phyloP scores from a whole-genome alignment of 2,329 filamentous ascomycete genomes.

The Talaromyces sp. region DNA sequence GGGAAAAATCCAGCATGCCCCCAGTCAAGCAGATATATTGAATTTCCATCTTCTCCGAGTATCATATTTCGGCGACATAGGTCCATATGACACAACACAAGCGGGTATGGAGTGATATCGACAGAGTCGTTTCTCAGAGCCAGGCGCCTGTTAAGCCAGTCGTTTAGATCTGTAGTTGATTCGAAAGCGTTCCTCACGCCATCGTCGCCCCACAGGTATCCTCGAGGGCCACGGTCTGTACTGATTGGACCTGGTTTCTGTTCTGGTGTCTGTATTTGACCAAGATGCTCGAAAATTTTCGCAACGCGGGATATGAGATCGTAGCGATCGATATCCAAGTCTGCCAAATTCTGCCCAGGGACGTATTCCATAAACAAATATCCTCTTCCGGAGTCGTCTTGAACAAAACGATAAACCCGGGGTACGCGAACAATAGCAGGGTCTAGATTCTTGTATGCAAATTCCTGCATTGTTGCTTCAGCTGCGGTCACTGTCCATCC shows the following conservation, averaged over 20 bases:
- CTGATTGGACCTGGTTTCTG: constrained; percentile 15
- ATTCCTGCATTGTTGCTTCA: constrained; percentile 17
- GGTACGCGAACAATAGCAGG: constrained; percentile 16
- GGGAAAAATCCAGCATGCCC: constrained; percentile 18
- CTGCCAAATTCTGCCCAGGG: constrained; percentile 12
- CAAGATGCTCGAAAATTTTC: constrained; percentile 13
- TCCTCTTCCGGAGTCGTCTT: constrained; percentile 11
- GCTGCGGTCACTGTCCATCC: constrained; percentile 14
- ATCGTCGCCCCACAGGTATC: constrained; percentile 19
- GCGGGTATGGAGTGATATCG: constrained; percentile 16
- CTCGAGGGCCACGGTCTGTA: constrained; percentile 9
- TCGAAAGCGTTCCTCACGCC: constrained; percentile 11
- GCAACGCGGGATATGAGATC: constrained; percentile 14
- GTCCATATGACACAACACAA: constrained; percentile 22
- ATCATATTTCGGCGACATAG: constrained; percentile 21
- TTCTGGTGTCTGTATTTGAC: constrained; percentile 7
- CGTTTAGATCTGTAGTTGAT: constrained; percentile 4
- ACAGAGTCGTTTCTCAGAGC: constrained; percentile 14
- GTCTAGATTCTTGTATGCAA: constrained; percentile 14
- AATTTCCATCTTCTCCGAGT: constrained; percentile 15
- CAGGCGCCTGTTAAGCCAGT: constrained; percentile 9
- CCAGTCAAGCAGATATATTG: constrained; percentile 21
- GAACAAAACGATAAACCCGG: constrained; percentile 16
- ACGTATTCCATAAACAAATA: constrained; percentile 23
- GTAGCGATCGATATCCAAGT: constrained; percentile 9